Evolutionary conservation across 805 yeast species (phyloP).

Genomic region (Candida manassasensis): DNA sequence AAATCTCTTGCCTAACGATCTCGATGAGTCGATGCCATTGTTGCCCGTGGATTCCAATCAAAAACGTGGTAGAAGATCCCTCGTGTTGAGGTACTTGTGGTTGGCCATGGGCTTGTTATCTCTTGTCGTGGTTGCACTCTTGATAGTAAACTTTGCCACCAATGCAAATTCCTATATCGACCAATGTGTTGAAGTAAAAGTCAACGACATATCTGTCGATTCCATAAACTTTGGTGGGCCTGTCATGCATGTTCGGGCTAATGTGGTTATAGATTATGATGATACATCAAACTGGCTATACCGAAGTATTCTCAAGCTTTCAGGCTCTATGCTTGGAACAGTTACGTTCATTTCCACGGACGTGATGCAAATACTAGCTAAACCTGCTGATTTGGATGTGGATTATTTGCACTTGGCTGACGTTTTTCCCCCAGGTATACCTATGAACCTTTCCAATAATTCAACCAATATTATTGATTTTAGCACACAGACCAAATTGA

Average conservation of each 20-base stretch:
- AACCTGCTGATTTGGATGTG: constrained; percentile 9
- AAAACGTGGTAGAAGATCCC: not conserved
- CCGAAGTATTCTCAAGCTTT: constrained; percentile 16
- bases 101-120: not conserved
- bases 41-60: not conserved
- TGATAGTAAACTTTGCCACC: not conserved
- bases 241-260: constrained; percentile 23
- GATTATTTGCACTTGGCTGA: constrained; percentile 20
- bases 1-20: too few species aligned
- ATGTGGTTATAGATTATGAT: constrained; percentile 24
- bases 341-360: constrained; percentile 18
- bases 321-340: constrained; percentile 20
- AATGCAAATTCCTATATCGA: constrained; percentile 12
- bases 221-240: constrained; percentile 23
- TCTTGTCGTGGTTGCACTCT: not conserved
- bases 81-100: not conserved
- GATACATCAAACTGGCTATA: constrained; percentile 18
- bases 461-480: constrained; percentile 21
- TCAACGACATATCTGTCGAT: constrained; percentile 21
- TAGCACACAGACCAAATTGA: constrained; percentile 15
- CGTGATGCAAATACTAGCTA: constrained; percentile 17
- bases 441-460: constrained; percentile 16
- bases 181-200: constrained; percentile 18
- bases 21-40: constrained; percentile 1
- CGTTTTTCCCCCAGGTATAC: constrained; percentile 22